Conservation (phyloP, 164 flowering plant species). For the Tetracentron sinense region DNA sequence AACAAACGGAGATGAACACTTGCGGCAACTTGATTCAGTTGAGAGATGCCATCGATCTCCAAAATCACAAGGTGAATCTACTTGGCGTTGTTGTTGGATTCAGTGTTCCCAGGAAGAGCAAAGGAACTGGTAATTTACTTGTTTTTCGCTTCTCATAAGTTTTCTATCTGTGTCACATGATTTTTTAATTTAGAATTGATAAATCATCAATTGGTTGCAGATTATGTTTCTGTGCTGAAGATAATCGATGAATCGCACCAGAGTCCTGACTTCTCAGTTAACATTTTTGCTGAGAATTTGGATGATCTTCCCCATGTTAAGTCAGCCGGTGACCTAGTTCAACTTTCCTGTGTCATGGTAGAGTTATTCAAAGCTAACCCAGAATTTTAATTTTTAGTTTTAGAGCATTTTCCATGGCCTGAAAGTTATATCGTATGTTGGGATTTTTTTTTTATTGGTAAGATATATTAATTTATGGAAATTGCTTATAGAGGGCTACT, state of each 20-base stretch:
- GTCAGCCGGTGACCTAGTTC: slow-evolving; percentile 38
- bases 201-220: slow-evolving; percentile 24
- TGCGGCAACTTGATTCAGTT: no score
- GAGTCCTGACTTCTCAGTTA: slow-evolving; percentile 31
- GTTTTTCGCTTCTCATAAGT: not conserved
- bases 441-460: no score
- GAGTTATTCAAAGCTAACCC: no score
- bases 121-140: not conserved
- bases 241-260: slow-evolving; percentile 39
- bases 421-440: no score
- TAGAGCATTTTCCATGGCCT: no score
- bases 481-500: no score
- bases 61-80: no score
- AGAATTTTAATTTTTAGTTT: no score
- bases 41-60: no score
- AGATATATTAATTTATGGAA: no score
- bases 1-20: no score
- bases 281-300: slow-evolving; percentile 34
- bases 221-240: slow-evolving; percentile 28
- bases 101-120: not conserved
- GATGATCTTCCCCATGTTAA: slow-evolving; percentile 36
- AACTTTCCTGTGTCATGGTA: slow-evolving; percentile 29
- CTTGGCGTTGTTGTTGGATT: not conserved
- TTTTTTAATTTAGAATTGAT: not conserved
- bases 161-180: not conserved